phyloP scores from a whole-genome alignment of 495 filamentous ascomycete genomes.

The Aspergillus steynii region DNA sequence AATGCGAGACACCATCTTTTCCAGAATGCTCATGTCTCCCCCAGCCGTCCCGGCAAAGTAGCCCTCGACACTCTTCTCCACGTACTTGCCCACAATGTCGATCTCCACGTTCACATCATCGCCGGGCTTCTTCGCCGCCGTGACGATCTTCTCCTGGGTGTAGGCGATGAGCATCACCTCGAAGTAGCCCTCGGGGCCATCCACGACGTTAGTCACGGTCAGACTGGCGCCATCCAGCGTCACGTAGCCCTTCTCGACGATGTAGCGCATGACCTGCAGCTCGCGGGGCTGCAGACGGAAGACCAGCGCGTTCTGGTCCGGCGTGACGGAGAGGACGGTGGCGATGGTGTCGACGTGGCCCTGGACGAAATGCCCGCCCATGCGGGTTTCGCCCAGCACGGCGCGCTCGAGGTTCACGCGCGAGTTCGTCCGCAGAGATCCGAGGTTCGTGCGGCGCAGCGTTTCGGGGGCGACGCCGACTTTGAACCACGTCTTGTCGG shows the following conservation, averaged over 20 bases:
- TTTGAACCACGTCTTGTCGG: slow-evolving; percentile 72
- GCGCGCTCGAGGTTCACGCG: slow-evolving; percentile 92
- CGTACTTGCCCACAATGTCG: slow-evolving; percentile 97
- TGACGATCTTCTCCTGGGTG: slow-evolving; percentile 90
- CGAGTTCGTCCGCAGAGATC: slow-evolving; percentile 55
- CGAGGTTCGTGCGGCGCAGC: slow-evolving; percentile 92
- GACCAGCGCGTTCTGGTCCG: slow-evolving; percentile 85
- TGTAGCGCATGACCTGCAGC: slow-evolving; percentile 67
- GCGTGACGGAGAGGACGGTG: slow-evolving; percentile 61
- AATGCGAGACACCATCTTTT: slow-evolving; percentile 79
- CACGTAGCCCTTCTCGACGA: slow-evolving; percentile 96
- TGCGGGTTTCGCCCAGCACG: slow-evolving; percentile 82
- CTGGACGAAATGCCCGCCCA: slow-evolving; percentile 74
- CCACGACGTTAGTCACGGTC: slow-evolving; percentile 78
- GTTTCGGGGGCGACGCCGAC: slow-evolving; percentile 97
- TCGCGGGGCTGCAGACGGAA: slow-evolving; percentile 77
- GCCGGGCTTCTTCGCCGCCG: slow-evolving; percentile 75
- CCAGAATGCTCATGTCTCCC: slow-evolving; percentile 64
- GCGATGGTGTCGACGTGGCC: slow-evolving; percentile 94
- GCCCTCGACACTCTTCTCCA: slow-evolving; percentile 82
- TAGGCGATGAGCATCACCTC: slow-evolving; percentile 99
- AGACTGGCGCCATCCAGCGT: slow-evolving; percentile 95
- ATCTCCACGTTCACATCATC: slow-evolving; percentile 96
- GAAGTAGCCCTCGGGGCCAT: slow-evolving; percentile 80
- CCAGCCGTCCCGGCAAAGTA: slow-evolving; percentile 54